Evolutionary conservation across 257 asterid genomes (phyloP), one percentile per base, ranked within the genome.

Genomic region (Salvia splendens): DNA sequence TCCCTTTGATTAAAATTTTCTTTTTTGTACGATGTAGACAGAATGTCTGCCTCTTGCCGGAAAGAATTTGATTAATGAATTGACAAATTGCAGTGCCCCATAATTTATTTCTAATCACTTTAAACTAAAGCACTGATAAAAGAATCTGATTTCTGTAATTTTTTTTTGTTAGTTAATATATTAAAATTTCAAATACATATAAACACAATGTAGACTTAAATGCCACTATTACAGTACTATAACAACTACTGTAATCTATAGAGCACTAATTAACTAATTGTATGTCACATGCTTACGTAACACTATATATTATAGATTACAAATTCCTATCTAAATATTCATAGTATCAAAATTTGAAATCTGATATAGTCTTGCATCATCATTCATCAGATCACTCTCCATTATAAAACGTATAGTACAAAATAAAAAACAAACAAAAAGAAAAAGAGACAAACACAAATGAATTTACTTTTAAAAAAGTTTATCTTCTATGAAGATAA

Each of bases 21-120:
- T 59, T 69, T 69, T 69, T 56, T 17, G 61, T 58, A 58, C 61
- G 52, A 60, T 41, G 30, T 48, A 59, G 67, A 69, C 67, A 47
- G 59, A 47, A 32, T 47, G 74, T 69, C 74, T 48, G 8, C 8
- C 36, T 47, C 40, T 40, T 67, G 53, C 30, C 17, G 41, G 32
- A 53, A 24, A 53, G 12, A 28, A 45, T 63, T 41, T 42, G 5
- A 46, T 45, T 63, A 12, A n/a, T 46, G 43, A 64, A 46, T 46
- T 28, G 68, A 45, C 68, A 30, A 46, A 64, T 32, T 10, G 50
- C 5, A 28, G 45, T 30, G 30, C 38, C 30, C 40, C 33, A 32
- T 30, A n/a, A 28, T 64, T 64, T 42, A 41, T 16, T 42, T 61
- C 51, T 1, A 20, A 42, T 0, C n/a, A 16, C 7, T 59, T 6